Evolutionary conservation across 176 grass and related monocot species (phyloP).

Genomic region (Ensete glaucum): DNA sequence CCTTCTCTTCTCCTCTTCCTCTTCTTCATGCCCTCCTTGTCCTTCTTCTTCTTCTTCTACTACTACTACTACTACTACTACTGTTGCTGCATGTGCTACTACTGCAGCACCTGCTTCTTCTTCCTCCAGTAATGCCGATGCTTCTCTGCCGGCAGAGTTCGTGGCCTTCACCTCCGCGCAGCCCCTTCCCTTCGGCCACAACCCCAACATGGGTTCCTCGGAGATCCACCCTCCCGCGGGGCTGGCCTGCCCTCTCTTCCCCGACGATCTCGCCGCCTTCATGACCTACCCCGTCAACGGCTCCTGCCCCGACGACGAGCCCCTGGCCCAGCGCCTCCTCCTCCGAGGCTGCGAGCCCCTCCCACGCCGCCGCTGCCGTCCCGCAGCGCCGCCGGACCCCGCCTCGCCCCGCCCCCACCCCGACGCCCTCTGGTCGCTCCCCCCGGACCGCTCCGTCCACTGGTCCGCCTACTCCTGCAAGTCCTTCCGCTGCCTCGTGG

Average conservation of each 20-base stretch:
- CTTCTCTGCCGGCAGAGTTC: conserved; percentile 23
- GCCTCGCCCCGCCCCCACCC: conserved; percentile 16
- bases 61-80: not conserved
- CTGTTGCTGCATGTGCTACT: not conserved
- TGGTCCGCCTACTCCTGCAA: conserved; percentile 44
- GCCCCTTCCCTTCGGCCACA: conserved; percentile 36
- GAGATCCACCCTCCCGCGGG: conserved; percentile 25
- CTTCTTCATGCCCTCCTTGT: not conserved
- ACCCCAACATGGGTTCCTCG: conserved; percentile 26
- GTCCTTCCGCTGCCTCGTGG: conserved; percentile 28
- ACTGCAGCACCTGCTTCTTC: not conserved
- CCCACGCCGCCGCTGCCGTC: conserved; percentile 28
- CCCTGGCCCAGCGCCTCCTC: conserved; percentile 25
- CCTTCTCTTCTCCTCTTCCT: conserved; percentile 14
- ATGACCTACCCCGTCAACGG: conserved; percentile 35
- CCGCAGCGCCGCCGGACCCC: conserved; percentile 21
- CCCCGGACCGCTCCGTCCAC: conserved; percentile 26
- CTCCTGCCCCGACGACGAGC: conserved; percentile 41
- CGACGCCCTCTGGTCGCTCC: conserved; percentile 15
- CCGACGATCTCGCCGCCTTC: conserved; percentile 25
- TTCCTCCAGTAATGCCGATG: not conserved
- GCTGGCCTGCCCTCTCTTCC: conserved; percentile 29
- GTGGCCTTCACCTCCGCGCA: conserved; percentile 33
- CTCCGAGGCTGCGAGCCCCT: conserved; percentile 34
- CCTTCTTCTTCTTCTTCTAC: not conserved